Conservation (phyloP, 1,284 basidiomycete genomes). For the Pseudozyma sp. region DNA sequence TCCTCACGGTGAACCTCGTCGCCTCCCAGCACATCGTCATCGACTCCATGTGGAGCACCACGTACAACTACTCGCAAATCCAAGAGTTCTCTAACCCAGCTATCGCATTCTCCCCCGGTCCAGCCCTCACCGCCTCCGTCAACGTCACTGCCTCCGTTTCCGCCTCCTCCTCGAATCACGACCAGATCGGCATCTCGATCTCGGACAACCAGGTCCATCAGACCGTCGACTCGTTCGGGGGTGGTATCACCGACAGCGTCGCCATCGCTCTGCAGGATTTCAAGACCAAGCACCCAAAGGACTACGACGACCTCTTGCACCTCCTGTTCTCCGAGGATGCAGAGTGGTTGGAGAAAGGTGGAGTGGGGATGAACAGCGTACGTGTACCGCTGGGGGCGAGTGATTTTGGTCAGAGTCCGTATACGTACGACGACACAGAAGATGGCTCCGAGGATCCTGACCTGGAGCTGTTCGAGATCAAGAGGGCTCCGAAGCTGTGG, state of each 20-base stretch:
- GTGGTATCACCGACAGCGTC: constrained; percentile 52
- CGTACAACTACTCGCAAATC: constrained; percentile 30
- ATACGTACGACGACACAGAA: constrained; percentile 57
- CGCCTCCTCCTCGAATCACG: constrained; percentile 2
- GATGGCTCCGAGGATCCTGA: constrained; percentile 44
- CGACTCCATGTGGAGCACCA: constrained; percentile 47
- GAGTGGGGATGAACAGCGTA: constrained; percentile 42
- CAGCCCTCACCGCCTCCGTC: constrained; percentile 18
- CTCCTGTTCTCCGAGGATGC: constrained; percentile 44
- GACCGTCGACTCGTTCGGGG: constrained; percentile 42
- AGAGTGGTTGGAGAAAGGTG: constrained; percentile 37
- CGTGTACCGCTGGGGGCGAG: constrained; percentile 54
- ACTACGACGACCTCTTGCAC: constrained; percentile 54
- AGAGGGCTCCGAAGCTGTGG: constrained; percentile 56
- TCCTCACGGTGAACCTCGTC: background rate
- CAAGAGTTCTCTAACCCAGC: constrained; percentile 36
- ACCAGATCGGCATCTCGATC: constrained; percentile 34
- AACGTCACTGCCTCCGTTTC: constrained; percentile 15
- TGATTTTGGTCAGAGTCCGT: constrained; percentile 48
- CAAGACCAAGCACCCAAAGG: constrained; percentile 38
- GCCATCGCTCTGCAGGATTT: constrained; percentile 55
- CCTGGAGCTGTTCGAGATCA: constrained; percentile 48
- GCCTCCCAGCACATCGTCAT: constrained; percentile 27
- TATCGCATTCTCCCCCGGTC: constrained; percentile 30
- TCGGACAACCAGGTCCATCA: constrained; percentile 40